Evolutionary conservation across 768 basidiomycete genomes (phyloP).

Genomic region (Xerocomellus dryophilus): DNA sequence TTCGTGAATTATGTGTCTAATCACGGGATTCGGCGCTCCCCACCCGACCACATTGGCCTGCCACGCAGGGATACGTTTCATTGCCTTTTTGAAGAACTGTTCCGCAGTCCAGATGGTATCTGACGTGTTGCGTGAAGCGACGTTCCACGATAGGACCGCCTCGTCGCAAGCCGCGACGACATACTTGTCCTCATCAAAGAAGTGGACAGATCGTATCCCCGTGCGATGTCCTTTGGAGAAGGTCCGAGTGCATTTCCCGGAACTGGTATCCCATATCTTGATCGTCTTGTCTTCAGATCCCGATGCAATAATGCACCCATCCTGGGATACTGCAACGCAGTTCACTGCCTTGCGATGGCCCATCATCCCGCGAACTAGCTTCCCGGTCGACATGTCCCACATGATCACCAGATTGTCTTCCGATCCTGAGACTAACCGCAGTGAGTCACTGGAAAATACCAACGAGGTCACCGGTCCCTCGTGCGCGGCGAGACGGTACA

Average conservation of each 20-base stretch:
- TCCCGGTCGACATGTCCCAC: slow-evolving; percentile 23
- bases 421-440: slow-evolving; percentile 21
- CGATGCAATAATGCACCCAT: slow-evolving; percentile 17
- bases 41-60: slow-evolving; percentile 3
- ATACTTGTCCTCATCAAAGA: slow-evolving; percentile 10
- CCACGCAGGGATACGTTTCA: slow-evolving; percentile 3
- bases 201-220: slow-evolving; percentile 13
- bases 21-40: background rate
- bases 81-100: background rate
- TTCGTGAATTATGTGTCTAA: background rate
- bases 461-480: slow-evolving; percentile 18
- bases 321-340: slow-evolving; percentile 19
- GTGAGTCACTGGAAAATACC: slow-evolving; percentile 22
- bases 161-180: slow-evolving; percentile 11
- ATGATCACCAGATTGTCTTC: slow-evolving; percentile 22
- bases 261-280: slow-evolving; percentile 23
- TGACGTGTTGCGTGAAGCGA: slow-evolving; percentile 2
- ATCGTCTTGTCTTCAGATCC: slow-evolving; percentile 26
- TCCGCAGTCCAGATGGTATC: slow-evolving; percentile 7
- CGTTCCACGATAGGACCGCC: slow-evolving; percentile 6
- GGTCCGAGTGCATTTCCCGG: slow-evolving; percentile 16
- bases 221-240: slow-evolving; percentile 15
- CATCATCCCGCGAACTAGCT: slow-evolving; percentile 15
- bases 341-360: slow-evolving; percentile 19
- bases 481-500: slow-evolving; percentile 16